Evolutionary conservation across 495 filamentous ascomycete species (phyloP).

Genomic region (Arthonia radiata): DNA sequence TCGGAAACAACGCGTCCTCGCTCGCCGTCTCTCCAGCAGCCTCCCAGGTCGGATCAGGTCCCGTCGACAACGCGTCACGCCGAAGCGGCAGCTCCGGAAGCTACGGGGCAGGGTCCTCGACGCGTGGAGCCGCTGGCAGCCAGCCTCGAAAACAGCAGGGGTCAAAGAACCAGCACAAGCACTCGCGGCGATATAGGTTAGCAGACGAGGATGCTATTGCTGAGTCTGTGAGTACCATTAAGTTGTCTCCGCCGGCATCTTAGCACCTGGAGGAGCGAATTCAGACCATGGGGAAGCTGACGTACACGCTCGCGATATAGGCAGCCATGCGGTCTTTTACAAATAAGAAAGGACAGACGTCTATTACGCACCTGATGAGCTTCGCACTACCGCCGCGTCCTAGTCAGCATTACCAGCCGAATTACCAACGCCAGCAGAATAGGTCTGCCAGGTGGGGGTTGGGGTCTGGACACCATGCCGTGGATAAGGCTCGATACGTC

Average conservation of each 20-base stretch:
- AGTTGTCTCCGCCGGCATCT: conserved; percentile 7
- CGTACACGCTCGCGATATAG: conserved; percentile 12
- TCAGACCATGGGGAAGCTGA: neutral
- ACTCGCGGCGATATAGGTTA: conserved; percentile 26
- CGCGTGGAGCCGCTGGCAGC: conserved; percentile 15
- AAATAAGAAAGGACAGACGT: conserved; percentile 77
- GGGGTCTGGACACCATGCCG: conserved; percentile 74
- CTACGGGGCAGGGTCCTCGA: conserved; percentile 26
- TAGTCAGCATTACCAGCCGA: conserved; percentile 30
- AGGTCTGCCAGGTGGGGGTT: conserved; percentile 65
- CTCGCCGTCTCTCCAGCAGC: too few species aligned
- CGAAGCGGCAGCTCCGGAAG: conserved; percentile 37
- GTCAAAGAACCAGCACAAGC: conserved; percentile 41
- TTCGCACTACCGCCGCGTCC: conserved; percentile 63
- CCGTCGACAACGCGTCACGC: too few species aligned
- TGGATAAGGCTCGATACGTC: conserved; percentile 84
- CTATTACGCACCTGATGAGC: conserved; percentile 90
- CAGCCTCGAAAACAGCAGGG: conserved; percentile 48
- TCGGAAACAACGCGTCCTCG: too few species aligned
- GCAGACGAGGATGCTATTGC: conserved; percentile 62
- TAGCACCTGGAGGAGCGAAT: neutral
- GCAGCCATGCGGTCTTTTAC: conserved; percentile 60
- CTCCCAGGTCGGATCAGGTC: too few species aligned
- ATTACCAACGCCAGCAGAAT: conserved; percentile 28
- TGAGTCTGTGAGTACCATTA: conserved; percentile 35